Percentiles rank a stretch among this genome's conserved stretches.
These are phyloP conservation scores for Chytridium lagenaria DNA, from an alignment of 371 early-diverging fungal species.

Conservation along the genomic window DNA sequence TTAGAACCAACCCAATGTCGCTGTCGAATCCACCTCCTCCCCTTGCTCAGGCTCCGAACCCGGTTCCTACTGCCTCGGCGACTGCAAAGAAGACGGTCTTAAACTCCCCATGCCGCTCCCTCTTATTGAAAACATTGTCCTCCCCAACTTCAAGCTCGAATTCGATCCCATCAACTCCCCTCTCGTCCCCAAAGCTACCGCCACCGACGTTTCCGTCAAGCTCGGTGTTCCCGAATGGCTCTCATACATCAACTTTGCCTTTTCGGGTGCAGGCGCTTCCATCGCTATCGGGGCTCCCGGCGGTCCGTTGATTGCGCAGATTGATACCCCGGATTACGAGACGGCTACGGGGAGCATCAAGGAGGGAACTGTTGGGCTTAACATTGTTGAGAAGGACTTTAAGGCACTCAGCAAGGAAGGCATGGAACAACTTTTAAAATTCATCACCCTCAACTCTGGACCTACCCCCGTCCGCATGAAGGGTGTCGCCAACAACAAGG, in stretches of 20 bases:
- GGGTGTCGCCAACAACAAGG: conserved; percentile 17
- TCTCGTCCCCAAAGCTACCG: conserved; percentile 5
- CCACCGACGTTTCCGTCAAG: neutral
- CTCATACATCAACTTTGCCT: neutral
- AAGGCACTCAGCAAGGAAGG: neutral
- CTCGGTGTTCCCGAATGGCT: conserved; percentile 9
- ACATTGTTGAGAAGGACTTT: neutral
- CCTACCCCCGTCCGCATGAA: neutral
- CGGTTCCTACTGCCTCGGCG: conserved; percentile 11
- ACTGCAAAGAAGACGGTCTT: conserved; percentile 15
- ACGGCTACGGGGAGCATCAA: conserved; percentile 4
- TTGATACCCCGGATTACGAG: conserved; percentile 4
- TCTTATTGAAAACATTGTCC: conserved; percentile 8
- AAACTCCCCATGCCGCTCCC: neutral
- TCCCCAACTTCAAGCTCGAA: conserved; percentile 22
- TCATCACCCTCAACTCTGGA: neutral
- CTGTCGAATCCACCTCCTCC: conserved; percentile 4
- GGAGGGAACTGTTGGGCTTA: neutral
- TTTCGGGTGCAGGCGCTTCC: neutral
- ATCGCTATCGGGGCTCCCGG: conserved; percentile 14
- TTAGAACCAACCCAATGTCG: conserved; percentile 14
- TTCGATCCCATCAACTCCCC: conserved; percentile 21
- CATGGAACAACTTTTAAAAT: neutral
- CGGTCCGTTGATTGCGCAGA: conserved; percentile 2
- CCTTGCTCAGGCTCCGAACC: neutral